phyloP scores from a whole-genome alignment of 305 asterid genomes.

The Euphrasia arctica region DNA sequence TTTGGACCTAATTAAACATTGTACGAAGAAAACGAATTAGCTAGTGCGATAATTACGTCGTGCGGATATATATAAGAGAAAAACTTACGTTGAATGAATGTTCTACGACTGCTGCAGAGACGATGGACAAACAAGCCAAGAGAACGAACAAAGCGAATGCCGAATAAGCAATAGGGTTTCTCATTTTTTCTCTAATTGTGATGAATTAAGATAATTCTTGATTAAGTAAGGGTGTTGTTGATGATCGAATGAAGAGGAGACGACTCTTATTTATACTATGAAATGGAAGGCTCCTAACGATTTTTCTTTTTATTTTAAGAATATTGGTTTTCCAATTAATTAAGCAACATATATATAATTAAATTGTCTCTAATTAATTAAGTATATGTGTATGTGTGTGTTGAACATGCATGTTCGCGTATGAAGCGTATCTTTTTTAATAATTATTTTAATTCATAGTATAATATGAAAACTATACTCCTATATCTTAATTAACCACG shows the following conservation, averaged over 20 bases:
- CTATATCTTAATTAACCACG: no score
- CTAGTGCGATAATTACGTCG: no score
- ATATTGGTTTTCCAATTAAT: neutral
- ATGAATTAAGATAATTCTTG: neutral
- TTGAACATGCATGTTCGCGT: no score
- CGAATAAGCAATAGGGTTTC: slow-evolving; percentile 18
- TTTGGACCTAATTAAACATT: slow-evolving; percentile 44
- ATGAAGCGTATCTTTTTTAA: no score
- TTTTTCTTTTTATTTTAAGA: neutral
- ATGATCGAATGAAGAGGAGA: slow-evolving; percentile 20
- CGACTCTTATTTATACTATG: slow-evolving; percentile 26
- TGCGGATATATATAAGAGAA: neutral
- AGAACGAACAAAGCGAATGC: neutral
- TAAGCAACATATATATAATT: neutral
- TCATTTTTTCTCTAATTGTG: slow-evolving; percentile 18
- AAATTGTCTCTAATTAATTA: neutral
- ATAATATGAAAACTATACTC: no score
- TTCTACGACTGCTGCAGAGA: slow-evolving; percentile 53
- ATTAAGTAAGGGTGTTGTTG: no score
- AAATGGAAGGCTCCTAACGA: slow-evolving; percentile 6
- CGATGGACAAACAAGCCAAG: slow-evolving; percentile 26
- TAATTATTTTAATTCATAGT: no score
- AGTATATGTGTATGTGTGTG: no score
- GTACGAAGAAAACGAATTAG: neutral
- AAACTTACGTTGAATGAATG: slow-evolving; percentile 51